phyloP scores from a whole-genome alignment of 2,329 filamentous ascomycete species.

The Byssochlamys sp. region DNA sequence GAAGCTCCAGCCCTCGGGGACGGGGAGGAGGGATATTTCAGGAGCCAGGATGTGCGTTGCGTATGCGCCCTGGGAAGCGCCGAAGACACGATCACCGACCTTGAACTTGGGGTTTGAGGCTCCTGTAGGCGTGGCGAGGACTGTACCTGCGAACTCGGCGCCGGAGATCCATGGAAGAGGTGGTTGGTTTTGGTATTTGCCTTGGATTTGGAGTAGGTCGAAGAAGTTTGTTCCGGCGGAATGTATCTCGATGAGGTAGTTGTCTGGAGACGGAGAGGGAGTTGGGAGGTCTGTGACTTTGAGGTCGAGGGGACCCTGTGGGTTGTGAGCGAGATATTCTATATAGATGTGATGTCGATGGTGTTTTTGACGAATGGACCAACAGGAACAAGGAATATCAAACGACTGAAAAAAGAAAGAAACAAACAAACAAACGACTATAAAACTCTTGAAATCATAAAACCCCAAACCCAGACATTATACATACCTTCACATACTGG shows the following conservation, averaged over 20 bases:
- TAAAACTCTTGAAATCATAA: not conserved
- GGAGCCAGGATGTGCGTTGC: conserved; percentile 61
- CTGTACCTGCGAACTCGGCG: conserved; percentile 72
- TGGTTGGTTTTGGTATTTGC: conserved; percentile 89
- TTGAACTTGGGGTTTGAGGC: conserved; percentile 53
- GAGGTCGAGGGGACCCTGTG: conserved; percentile 68
- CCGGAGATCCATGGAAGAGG: conserved; percentile 81
- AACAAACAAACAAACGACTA: not conserved
- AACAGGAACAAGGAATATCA: not conserved
- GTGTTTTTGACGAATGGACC: not conserved
- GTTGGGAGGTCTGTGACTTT: conserved; percentile 64
- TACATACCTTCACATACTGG: conserved; percentile 61
- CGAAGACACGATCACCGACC: conserved; percentile 75
- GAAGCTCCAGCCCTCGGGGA: conserved; percentile 74
- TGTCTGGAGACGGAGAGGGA: conserved; percentile 57
- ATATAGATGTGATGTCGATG: not conserved
- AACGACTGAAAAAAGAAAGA: not conserved
- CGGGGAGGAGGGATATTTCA: conserved; percentile 59
- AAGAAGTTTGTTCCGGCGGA: conserved; percentile 92
- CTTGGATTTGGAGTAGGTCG: conserved; percentile 86
- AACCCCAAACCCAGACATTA: not conserved
- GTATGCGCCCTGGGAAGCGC: conserved; percentile 75
- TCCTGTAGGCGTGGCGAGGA: conserved; percentile 56
- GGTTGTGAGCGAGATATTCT: not conserved
- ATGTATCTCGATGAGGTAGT: conserved; percentile 81